Conservation (phyloP, 2,329 filamentous ascomycete genomes). For the Colletotrichum sp. region DNA sequence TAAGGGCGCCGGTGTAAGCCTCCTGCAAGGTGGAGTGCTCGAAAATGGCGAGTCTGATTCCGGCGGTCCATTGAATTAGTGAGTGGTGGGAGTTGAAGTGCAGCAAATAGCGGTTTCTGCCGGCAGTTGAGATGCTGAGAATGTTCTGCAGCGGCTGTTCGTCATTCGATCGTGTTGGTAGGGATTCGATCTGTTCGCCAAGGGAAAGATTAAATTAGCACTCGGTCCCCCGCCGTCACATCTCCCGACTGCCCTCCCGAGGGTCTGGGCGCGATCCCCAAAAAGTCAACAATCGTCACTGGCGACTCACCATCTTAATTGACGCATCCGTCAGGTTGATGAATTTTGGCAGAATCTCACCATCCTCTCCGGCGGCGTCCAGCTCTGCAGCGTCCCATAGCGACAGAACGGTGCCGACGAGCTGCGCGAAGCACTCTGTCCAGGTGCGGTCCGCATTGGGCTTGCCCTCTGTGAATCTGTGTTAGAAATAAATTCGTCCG, state of each 20-base stretch:
- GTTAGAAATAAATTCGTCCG: neutral
- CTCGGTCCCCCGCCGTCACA: neutral
- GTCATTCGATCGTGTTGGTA: conserved; percentile 79
- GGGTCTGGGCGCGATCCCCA: neutral
- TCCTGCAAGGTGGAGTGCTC: conserved; percentile 94
- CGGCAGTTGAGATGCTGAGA: conserved; percentile 92
- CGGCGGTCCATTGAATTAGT: conserved; percentile 93
- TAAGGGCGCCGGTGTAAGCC: conserved; percentile 93
- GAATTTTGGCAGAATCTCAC: conserved; percentile 87
- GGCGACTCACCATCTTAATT: conserved; percentile 83
- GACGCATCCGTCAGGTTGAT: conserved; percentile 98
- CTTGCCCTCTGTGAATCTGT: conserved; percentile 70
- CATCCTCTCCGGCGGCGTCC: conserved; percentile 84
- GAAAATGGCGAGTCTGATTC: conserved; percentile 91
- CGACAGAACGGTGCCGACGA: conserved; percentile 93
- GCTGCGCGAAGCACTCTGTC: conserved; percentile 96
- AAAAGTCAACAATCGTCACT: neutral
- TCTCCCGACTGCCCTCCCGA: neutral
- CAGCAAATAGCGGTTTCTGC: conserved; percentile 91
- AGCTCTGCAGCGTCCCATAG: conserved; percentile 94
- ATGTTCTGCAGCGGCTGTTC: conserved; percentile 92
- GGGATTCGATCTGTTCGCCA: conserved; percentile 74
- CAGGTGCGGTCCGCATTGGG: conserved; percentile 87
- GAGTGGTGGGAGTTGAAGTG: conserved; percentile 97
- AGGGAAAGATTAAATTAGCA: conserved; percentile 10